phyloP scores from a whole-genome alignment of 306 rosid species.

The Prunus salicina region DNA sequence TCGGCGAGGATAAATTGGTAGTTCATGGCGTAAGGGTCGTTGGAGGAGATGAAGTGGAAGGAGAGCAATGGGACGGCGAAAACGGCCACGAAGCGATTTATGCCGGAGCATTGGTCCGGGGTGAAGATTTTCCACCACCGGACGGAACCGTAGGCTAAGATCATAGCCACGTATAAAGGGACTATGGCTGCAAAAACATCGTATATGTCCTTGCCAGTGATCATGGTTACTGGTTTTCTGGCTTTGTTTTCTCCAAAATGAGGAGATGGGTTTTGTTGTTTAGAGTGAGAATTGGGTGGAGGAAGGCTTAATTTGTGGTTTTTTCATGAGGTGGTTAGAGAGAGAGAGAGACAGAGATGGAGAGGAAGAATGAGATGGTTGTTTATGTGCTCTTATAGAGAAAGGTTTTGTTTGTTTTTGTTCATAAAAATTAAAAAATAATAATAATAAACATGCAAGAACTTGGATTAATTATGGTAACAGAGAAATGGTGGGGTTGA shows the following conservation, averaged over 20 bases:
- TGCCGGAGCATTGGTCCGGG: conserved; percentile 83
- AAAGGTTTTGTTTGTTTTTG: not conserved
- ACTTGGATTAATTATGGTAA: not conserved
- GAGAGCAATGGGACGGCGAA: conserved; percentile 83
- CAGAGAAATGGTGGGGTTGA: not conserved
- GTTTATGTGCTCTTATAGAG: conserved; percentile 9
- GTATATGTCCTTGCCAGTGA: conserved; percentile 69
- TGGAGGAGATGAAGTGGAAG: conserved; percentile 79
- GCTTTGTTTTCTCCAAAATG: not conserved
- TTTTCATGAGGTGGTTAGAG: not conserved
- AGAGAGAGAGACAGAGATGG: not conserved
- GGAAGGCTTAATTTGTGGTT: not conserved
- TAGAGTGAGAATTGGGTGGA: too few species aligned
- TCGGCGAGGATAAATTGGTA: conserved; percentile 84
- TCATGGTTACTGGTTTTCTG: conserved; percentile 36
- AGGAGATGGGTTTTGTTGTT: not conserved
- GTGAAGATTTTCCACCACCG: conserved; percentile 89
- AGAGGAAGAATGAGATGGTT: not conserved
- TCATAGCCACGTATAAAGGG: conserved; percentile 81
- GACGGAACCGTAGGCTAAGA: conserved; percentile 75
- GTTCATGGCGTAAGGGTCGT: conserved; percentile 74
- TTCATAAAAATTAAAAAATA: not conserved
- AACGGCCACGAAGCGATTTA: conserved; percentile 78
- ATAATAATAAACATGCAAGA: not conserved
- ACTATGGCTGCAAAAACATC: conserved; percentile 74